Evolutionary conservation across 169 alveolate genomes (phyloP), one percentile per base, ranked within the genome.

Genomic region (Plasmodium cynomolgi): DNA sequence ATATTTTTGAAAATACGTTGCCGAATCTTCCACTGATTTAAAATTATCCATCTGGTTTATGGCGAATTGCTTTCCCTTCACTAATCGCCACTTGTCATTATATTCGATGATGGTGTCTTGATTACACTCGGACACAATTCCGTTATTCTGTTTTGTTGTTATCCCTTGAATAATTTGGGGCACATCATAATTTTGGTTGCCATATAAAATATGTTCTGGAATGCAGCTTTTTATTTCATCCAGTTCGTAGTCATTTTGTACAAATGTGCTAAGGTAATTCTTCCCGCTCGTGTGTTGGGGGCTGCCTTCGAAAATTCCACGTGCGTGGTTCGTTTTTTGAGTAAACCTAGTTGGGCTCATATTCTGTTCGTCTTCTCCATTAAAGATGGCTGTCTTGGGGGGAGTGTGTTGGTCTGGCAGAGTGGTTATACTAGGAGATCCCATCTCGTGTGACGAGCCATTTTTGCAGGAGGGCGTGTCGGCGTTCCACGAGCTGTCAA

Each of bases 21-120:
- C 92, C 37, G 95, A 75, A 20, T 91, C 92, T 73, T 91, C 71
- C 17, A 82, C 84, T 26, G 95, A 83, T 41, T 91, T 81, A 72
- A 73, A 33, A 33, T 81, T 81, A 15, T 82, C 95, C 75, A 33
- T 82, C 26, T 81, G 95, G 56, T 83, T 50, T 44, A 91, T 91
- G 15, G 47, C 44, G 74, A 91, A 91, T 71, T 44, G 41, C 41
- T 91, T 91, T 37, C 92, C 92, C 31, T 81, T 68, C 73, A 91
- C 92, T 62, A 91, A 33, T 91, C 90, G 82, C 95, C 95, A 91
- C 58, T 81, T 91, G 33, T 91, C 62, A 82, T 91, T 73, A 79
- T 91, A 91, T 82, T 91, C 92, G 34, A 91, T 91, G 20, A 91
- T 44, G 75, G 95, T 91, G 37, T 91, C 95, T 17, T 91, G 84